phyloP scores from a whole-genome alignment of 257 asterid species.

The Mentha longifolia region DNA sequence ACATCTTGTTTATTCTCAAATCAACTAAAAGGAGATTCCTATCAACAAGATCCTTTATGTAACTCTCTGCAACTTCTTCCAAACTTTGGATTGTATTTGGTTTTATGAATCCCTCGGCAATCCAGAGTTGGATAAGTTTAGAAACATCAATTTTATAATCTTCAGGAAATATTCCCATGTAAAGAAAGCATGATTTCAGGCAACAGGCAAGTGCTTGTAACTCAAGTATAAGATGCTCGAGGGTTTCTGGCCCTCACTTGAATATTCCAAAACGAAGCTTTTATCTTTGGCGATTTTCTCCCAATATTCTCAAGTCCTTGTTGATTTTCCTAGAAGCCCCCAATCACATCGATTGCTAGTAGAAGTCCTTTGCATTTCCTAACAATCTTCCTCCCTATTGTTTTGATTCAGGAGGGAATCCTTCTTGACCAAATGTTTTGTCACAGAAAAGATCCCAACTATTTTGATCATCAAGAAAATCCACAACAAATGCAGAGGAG shows the following conservation, averaged over 20 bases:
- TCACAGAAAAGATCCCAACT: slow-evolving; percentile 18
- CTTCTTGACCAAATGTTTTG: neutral
- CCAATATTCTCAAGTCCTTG: neutral
- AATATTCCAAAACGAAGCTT: neutral
- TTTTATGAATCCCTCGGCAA: slow-evolving; percentile 15
- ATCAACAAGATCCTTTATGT: slow-evolving; percentile 3
- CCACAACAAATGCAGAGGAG: neutral
- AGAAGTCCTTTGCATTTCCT: slow-evolving; percentile 17
- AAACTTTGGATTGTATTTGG: neutral
- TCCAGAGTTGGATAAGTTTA: slow-evolving; percentile 8
- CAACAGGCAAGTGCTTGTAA: slow-evolving; percentile 14
- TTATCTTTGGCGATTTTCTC: neutral
- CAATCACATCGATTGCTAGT: neutral
- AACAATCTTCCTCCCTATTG: neutral
- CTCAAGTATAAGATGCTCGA: slow-evolving; percentile 7
- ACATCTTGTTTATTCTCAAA: neutral
- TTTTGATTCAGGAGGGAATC: slow-evolving; percentile 12
- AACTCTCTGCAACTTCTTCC: slow-evolving; percentile 23
- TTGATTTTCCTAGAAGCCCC: slow-evolving; percentile 20
- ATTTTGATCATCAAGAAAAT: neutral
- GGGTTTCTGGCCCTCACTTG: neutral
- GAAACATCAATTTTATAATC: neutral
- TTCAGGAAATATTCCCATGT: slow-evolving; percentile 20
- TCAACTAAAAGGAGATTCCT: slow-evolving; percentile 9
- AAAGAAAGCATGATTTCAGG: slow-evolving; percentile 20